Conservation (phyloP, 306 rosid species). For the Sicyos baderoa region DNA sequence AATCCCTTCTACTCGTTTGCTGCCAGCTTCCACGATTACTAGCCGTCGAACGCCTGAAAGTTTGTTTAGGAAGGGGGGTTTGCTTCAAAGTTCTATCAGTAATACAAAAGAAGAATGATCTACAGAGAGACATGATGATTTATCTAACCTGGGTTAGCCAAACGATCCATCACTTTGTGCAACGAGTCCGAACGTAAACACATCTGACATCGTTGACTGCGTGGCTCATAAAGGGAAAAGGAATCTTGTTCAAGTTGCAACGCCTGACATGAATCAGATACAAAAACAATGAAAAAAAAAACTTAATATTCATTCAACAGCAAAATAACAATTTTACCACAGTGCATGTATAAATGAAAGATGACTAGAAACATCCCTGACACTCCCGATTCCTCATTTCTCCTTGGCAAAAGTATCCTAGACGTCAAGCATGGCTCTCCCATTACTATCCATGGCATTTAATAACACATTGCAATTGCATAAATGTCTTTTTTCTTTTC, state of each 20-base stretch:
- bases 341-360: background rate
- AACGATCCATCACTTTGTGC: constrained; percentile 94
- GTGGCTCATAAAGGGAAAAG: constrained; percentile 46
- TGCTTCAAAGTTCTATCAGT: background rate
- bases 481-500: no score
- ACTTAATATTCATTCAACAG: background rate
- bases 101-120: background rate
- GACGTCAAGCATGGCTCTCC: background rate
- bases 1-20: constrained; percentile 91
- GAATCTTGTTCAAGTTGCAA: constrained; percentile 87
- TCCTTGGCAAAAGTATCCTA: no score
- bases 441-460: background rate
- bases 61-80: background rate
- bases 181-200: constrained; percentile 85
- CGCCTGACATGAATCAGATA: constrained; percentile 42
- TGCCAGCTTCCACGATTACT: constrained; percentile 92
- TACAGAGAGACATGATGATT: background rate
- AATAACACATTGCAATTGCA: background rate
- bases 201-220: constrained; percentile 95
- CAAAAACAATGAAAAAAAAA: background rate
- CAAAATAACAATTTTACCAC: no score
- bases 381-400: no score
- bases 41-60: constrained; percentile 78
- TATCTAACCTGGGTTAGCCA: constrained; percentile 66
- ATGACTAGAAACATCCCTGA: background rate